phyloP scores from a whole-genome alignment of 225 moss, liverwort and hornwort species.

The Anthoceros angustus region DNA sequence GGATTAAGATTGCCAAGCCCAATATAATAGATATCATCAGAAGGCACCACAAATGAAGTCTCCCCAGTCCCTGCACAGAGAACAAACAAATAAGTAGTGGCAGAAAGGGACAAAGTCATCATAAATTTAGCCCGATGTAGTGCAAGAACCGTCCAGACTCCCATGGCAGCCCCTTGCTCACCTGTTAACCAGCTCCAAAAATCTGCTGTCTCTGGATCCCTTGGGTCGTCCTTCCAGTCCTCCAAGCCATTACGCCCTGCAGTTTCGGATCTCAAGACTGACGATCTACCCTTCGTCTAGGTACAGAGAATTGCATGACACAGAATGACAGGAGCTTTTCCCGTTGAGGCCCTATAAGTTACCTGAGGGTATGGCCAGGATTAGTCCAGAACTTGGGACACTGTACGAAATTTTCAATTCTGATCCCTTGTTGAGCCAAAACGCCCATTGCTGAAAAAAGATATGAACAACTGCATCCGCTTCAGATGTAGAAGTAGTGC shows the following conservation, averaged over 20 bases:
- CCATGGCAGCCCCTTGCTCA: neutral
- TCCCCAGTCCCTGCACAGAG: neutral
- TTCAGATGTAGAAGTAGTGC: neutral
- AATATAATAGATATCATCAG: conserved; percentile 30
- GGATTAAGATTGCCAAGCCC: conserved; percentile 36
- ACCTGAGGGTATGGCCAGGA: neutral
- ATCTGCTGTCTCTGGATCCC: neutral
- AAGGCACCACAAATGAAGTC: conserved; percentile 19
- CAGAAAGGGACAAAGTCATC: neutral
- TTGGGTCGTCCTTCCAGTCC: neutral
- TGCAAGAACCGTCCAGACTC: neutral
- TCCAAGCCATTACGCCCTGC: neutral
- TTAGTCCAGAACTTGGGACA: neutral
- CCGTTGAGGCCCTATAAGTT: neutral
- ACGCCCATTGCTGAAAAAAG: neutral
- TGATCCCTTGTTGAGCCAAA: neutral
- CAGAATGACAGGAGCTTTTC: neutral
- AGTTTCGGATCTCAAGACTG: neutral
- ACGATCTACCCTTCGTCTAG: neutral
- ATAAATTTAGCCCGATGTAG: neutral
- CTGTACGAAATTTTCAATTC: neutral
- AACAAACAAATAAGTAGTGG: neutral
- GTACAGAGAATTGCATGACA: neutral
- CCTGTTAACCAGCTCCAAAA: neutral
- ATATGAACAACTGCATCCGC: neutral